These are phyloP conservation scores for Dendrobium nobile DNA, from an alignment of 106 monocot species.

Conservation along the genomic window DNA sequence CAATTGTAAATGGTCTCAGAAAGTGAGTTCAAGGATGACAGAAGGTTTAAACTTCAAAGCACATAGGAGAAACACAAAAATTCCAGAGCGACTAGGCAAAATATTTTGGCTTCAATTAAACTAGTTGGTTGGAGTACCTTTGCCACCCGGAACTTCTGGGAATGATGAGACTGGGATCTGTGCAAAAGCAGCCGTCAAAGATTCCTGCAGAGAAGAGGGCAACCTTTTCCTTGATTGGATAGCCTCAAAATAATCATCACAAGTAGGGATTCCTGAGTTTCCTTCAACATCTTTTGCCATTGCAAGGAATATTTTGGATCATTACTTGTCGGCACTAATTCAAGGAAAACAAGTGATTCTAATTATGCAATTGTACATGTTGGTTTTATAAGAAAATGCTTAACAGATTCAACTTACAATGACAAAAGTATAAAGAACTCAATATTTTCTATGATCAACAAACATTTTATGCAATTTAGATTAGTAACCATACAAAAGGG, in stretches of 20 bases:
- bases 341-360: conserved; percentile 5
- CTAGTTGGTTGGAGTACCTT: conserved; percentile 39
- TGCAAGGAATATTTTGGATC: conserved; percentile 12
- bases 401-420: neutral
- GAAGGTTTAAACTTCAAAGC: neutral
- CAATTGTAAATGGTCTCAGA: neutral
- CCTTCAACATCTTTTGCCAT: conserved; percentile 41
- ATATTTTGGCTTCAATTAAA: neutral
- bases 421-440: neutral
- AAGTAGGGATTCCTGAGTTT: conserved; percentile 44
- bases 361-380: neutral
- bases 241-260: conserved; percentile 80
- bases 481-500: neutral
- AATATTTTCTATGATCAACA: neutral
- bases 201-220: conserved; percentile 59
- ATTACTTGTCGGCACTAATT: neutral
- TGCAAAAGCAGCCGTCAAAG: conserved; percentile 70
- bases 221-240: conserved; percentile 81
- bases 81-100: neutral
- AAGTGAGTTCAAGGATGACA: neutral
- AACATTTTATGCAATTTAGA: neutral
- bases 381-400: neutral
- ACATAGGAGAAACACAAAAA: neutral
- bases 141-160: conserved; percentile 80
- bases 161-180: conserved; percentile 84